A percentile compares a stretch with the other conserved stretches of the same genome.
phyloP scores from a whole-genome alignment of 148 eudicot species.

The Talinum fruticosum region DNA sequence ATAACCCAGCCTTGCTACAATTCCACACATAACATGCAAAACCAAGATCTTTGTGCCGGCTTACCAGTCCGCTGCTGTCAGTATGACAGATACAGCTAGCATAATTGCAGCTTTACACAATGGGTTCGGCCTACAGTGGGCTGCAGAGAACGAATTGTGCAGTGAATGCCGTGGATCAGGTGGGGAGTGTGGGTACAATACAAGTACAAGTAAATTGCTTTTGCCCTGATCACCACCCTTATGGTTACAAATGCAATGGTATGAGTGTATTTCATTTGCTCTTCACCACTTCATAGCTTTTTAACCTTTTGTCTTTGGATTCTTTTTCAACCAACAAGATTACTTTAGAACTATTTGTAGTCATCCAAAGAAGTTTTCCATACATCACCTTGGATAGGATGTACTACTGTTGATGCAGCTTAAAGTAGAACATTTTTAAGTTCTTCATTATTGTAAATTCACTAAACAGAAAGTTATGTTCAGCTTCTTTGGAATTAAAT shows the following conservation, averaged over 20 bases:
- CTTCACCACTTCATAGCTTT: neutral
- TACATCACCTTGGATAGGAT: neutral
- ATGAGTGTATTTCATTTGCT: constrained; percentile 3
- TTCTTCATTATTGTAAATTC: neutral
- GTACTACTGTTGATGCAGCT: neutral
- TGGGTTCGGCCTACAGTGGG: constrained; percentile 52
- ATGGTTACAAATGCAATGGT: neutral
- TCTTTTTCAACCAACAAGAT: neutral
- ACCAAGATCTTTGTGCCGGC: constrained; percentile 13
- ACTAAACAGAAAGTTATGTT: too few species aligned
- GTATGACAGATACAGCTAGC: neutral
- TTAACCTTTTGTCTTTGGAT: neutral
- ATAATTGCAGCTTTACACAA: constrained; percentile 15
- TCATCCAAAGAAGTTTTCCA: neutral
- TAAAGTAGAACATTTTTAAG: neutral
- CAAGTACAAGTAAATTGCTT: constrained; percentile 30
- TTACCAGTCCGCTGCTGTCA: neutral
- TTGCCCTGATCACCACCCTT: constrained; percentile 29
- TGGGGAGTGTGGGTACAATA: constrained; percentile 52
- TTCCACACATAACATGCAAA: constrained; percentile 3
- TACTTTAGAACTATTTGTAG: neutral
- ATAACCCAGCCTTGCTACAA: neutral
- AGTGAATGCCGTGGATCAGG: constrained; percentile 30
- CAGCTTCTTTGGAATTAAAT: too few species aligned
- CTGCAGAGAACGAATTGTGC: constrained; percentile 33